These are phyloP conservation scores for Hyaloperonospora arabidopsidis DNA, from an alignment of 352 stramenopile genomes.

Conservation along the genomic window DNA sequence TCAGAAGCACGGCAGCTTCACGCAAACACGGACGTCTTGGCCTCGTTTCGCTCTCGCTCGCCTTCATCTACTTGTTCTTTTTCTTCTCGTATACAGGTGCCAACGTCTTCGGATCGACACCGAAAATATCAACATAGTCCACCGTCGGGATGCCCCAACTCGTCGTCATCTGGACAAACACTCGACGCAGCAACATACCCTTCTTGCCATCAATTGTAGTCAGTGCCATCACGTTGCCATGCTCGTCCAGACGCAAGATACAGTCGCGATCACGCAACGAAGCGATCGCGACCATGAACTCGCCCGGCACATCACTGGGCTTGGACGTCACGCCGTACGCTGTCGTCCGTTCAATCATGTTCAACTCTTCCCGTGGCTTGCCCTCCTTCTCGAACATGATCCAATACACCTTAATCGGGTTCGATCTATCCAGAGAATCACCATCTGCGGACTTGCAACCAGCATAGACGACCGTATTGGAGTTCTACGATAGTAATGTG, in stretches of 20 bases:
- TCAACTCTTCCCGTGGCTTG: constrained; percentile 64
- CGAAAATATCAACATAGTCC: constrained; percentile 79
- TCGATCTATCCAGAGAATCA: constrained; percentile 43
- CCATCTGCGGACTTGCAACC: constrained; percentile 33
- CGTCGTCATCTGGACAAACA: constrained; percentile 80
- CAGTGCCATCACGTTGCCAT: constrained; percentile 49
- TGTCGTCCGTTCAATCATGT: constrained; percentile 80
- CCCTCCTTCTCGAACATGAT: constrained; percentile 83
- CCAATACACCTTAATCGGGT: constrained; percentile 75
- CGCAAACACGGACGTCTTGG: constrained; percentile 9
- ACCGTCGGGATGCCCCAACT: constrained; percentile 77
- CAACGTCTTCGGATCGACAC: constrained; percentile 50
- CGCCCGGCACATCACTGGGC: constrained; percentile 29
- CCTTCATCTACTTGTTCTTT: constrained; percentile 45
- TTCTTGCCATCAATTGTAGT: constrained; percentile 65
- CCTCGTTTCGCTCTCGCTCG: constrained; percentile 14
- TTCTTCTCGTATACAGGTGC: constrained; percentile 80
- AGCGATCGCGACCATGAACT: constrained; percentile 43
- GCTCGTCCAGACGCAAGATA: constrained; percentile 43
- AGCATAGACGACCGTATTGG: constrained; percentile 83
- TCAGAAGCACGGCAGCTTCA: constrained; percentile 19
- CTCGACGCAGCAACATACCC: constrained; percentile 57
- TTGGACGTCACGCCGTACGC: constrained; percentile 59
- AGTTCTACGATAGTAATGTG: constrained; percentile 56
- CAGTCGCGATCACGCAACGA: constrained; percentile 70